A percentile compares a stretch with the other conserved stretches of the same genome.
phyloP scores from a whole-genome alignment of 192 early-diverging fungal species.

The Polychytrium aggregatum region DNA sequence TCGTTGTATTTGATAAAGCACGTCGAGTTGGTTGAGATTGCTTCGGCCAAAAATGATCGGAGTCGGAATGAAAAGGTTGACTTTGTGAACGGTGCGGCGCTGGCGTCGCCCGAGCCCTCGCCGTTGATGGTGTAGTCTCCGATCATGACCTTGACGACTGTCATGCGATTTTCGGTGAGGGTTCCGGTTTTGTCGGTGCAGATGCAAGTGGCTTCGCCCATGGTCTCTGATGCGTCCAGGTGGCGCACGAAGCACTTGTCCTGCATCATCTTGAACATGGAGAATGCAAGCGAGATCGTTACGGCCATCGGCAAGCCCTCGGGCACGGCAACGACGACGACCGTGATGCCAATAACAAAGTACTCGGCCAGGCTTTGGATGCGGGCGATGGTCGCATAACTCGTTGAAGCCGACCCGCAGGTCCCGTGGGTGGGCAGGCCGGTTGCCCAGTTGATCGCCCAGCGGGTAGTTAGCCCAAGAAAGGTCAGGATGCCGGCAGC shows the following conservation, averaged over 20 bases:
- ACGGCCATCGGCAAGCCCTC: slow-evolving; percentile 57
- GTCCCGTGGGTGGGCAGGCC: slow-evolving; percentile 1
- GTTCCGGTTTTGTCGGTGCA: slow-evolving; percentile 57
- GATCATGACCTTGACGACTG: slow-evolving; percentile 37
- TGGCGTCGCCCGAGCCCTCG: slow-evolving; percentile 39
- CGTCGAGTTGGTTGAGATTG: slow-evolving; percentile 39
- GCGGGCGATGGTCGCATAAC: slow-evolving; percentile 15
- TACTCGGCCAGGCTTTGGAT: slow-evolving; percentile 28
- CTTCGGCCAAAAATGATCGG: slow-evolving; percentile 26
- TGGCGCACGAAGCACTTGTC: slow-evolving; percentile 56
- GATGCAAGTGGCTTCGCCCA: slow-evolving; percentile 52
- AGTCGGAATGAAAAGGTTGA: slow-evolving; percentile 21
- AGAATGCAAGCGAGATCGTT: slow-evolving; percentile 45
- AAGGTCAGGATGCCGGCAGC: slow-evolving; percentile 48
- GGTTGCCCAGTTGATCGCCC: slow-evolving; percentile 25
- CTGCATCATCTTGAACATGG: slow-evolving; percentile 56
- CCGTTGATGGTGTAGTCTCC: slow-evolving; percentile 33
- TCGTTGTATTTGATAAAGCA: slow-evolving; percentile 42
- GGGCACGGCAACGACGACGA: slow-evolving; percentile 53
- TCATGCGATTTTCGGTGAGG: slow-evolving; percentile 52
- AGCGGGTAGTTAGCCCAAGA: slow-evolving; percentile 36
- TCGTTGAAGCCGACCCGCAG: slow-evolving; percentile 5
- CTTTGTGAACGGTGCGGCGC: slow-evolving; percentile 20
- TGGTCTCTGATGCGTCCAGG: slow-evolving; percentile 49
- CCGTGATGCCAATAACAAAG: slow-evolving; percentile 45